These are phyloP conservation scores for Solanum pennellii DNA, from an alignment of 257 asterid genomes.

Conservation along the genomic window DNA sequence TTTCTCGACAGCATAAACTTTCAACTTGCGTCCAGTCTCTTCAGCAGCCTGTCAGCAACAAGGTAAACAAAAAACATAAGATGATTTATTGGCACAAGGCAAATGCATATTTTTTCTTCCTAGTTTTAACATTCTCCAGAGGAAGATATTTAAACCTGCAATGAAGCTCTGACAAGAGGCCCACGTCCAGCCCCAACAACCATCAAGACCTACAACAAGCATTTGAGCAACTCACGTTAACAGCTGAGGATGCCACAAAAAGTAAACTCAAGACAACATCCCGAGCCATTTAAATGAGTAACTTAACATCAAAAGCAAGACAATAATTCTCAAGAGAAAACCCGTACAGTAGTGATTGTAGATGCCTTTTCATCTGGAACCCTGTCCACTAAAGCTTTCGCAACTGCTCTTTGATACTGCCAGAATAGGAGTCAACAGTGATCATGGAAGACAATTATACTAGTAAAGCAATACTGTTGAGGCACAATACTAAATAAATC, in stretches of 20 bases:
- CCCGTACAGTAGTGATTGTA: conserved; percentile 57
- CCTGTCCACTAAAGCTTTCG: conserved; percentile 85
- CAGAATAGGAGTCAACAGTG: conserved; percentile 6
- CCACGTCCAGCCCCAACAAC: conserved; percentile 99
- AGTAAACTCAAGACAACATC: not conserved
- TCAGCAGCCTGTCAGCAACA: conserved; percentile 71
- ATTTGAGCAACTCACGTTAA: not conserved
- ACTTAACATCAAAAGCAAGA: not conserved
- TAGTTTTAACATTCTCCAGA: not conserved
- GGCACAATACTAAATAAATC: not conserved
- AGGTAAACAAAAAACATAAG: not conserved
- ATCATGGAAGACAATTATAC: not conserved
- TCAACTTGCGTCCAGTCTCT: conserved; percentile 85
- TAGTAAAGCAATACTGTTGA: not conserved
- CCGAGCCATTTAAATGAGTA: not conserved
- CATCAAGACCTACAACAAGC: conserved; percentile 68
- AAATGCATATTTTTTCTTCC: not conserved
- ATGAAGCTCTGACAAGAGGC: conserved; percentile 95
- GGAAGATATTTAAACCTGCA: conserved; percentile 46
- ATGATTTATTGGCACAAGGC: not conserved
- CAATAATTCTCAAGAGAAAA: not conserved
- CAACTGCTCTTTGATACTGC: conserved; percentile 94
- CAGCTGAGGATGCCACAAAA: not conserved
- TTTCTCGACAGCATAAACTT: conserved; percentile 93
- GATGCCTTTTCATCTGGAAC: conserved; percentile 82